Evolutionary conservation across 768 basidiomycete genomes (phyloP).

Genomic region (Lanmaoa rubissima): DNA sequence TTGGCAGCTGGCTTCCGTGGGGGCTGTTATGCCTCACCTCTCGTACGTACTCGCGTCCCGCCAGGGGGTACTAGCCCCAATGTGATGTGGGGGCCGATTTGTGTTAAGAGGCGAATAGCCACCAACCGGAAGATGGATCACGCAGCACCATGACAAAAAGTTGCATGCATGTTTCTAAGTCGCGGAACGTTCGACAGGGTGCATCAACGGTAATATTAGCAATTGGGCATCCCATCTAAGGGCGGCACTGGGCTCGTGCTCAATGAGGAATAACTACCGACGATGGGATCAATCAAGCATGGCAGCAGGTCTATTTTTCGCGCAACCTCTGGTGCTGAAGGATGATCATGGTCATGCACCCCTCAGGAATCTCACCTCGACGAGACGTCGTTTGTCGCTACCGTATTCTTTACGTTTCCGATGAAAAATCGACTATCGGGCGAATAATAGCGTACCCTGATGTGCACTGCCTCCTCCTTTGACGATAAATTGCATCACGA

Average conservation of each 20-base stretch:
- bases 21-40: neutral
- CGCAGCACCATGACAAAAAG: conserved; percentile 10
- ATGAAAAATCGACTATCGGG: neutral
- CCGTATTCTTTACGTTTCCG: conserved; percentile 12
- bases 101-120: neutral
- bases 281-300: neutral
- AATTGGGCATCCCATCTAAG: conserved; percentile 10
- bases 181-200: conserved; percentile 1
- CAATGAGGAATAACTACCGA: neutral
- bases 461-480: conserved; percentile 18
- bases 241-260: neutral
- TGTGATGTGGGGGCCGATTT: conserved; percentile 2
- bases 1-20: conserved; percentile 13
- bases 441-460: conserved; percentile 5
- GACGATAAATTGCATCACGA: conserved; percentile 26
- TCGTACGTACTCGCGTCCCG: conserved; percentile 14
- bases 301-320: neutral
- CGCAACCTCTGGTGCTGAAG: neutral
- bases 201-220: conserved; percentile 15
- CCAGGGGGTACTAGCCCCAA: conserved; percentile 3
- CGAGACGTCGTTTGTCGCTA: neutral
- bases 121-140: conserved; percentile 8
- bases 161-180: conserved; percentile 1
- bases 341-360: neutral
- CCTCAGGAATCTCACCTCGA: neutral